phyloP scores from a whole-genome alignment of 169 alveolate genomes.

The Babesia ovis region DNA sequence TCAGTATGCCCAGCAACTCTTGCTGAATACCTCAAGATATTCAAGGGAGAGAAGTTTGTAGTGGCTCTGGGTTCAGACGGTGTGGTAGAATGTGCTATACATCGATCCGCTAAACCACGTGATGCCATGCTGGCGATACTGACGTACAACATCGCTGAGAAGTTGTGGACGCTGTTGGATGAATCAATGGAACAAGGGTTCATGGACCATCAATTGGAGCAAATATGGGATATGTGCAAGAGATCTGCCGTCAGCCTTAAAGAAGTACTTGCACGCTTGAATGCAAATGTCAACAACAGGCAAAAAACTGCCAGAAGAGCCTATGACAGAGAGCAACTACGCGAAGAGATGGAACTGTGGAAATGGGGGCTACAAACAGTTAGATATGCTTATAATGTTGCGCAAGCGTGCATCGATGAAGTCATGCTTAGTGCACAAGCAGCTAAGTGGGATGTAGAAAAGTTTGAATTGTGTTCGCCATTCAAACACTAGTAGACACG shows the following conservation, averaged over 20 bases:
- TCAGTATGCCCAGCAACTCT: conserved; percentile 47
- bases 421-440: conserved; percentile 52
- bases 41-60: conserved; percentile 49
- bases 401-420: conserved; percentile 60
- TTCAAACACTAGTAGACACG: conserved; percentile 49
- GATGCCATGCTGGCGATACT: conserved; percentile 62
- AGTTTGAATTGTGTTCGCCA: conserved; percentile 47
- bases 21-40: conserved; percentile 42
- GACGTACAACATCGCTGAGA: conserved; percentile 61
- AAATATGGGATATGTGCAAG: conserved; percentile 57
- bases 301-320: neutral
- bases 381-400: conserved; percentile 50
- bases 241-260: conserved; percentile 48
- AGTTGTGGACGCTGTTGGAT: conserved; percentile 53
- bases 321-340: conserved; percentile 18
- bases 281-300: neutral
- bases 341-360: conserved; percentile 25
- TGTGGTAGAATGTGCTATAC: conserved; percentile 51
- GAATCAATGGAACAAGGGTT: conserved; percentile 32
- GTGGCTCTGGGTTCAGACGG: conserved; percentile 58
- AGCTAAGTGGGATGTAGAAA: conserved; percentile 54
- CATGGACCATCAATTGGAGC: conserved; percentile 35
- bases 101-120: conserved; percentile 47
- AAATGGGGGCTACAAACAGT: conserved; percentile 51
- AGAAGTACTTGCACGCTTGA: conserved; percentile 42